A percentile compares a stretch with the other conserved stretches of the same genome.
Evolutionary conservation across 805 yeast species (phyloP).

Genomic region (Starmera dryadoides): DNA sequence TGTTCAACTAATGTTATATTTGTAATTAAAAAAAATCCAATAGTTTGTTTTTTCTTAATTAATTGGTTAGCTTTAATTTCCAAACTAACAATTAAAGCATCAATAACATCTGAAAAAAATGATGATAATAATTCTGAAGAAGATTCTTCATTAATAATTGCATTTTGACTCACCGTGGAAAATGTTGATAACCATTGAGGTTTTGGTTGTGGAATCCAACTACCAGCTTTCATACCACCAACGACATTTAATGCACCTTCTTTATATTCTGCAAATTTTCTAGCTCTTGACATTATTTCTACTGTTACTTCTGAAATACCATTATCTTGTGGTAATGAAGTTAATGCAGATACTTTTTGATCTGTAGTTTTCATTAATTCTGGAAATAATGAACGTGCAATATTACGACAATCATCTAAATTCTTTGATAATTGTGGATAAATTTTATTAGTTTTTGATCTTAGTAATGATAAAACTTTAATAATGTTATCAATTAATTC

Average conservation of each 20-base stretch:
- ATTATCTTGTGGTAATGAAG: slow-evolving; percentile 53
- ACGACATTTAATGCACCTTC: slow-evolving; percentile 46
- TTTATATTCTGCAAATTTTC: slow-evolving; percentile 57
- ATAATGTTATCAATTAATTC: slow-evolving; percentile 48
- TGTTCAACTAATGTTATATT: slow-evolving; percentile 73
- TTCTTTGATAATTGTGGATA: slow-evolving; percentile 11
- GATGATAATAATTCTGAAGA: slow-evolving; percentile 51
- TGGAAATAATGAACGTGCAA: slow-evolving; percentile 38
- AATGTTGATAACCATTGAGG: slow-evolving; percentile 46
- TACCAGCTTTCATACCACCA: slow-evolving; percentile 44
- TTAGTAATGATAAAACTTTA: slow-evolving; percentile 25
- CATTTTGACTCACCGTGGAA: slow-evolving; percentile 39
- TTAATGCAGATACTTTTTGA: slow-evolving; percentile 35
- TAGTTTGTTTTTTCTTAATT: slow-evolving; percentile 26
- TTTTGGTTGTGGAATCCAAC: slow-evolving; percentile 58
- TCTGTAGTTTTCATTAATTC: slow-evolving; percentile 55
- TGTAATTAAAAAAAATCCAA: slow-evolving; percentile 68
- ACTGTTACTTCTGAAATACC: slow-evolving; percentile 67
- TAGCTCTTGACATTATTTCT: slow-evolving; percentile 61
- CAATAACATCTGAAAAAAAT: slow-evolving; percentile 72
- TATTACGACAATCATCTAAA: slow-evolving; percentile 19
- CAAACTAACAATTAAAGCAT: slow-evolving; percentile 57
- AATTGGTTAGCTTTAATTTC: slow-evolving; percentile 46
- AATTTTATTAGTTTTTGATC: slow-evolving; percentile 17
- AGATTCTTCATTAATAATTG: slow-evolving; percentile 30